Conservation (phyloP, 352 stramenopile species). For the Lagenidium giganteum region DNA sequence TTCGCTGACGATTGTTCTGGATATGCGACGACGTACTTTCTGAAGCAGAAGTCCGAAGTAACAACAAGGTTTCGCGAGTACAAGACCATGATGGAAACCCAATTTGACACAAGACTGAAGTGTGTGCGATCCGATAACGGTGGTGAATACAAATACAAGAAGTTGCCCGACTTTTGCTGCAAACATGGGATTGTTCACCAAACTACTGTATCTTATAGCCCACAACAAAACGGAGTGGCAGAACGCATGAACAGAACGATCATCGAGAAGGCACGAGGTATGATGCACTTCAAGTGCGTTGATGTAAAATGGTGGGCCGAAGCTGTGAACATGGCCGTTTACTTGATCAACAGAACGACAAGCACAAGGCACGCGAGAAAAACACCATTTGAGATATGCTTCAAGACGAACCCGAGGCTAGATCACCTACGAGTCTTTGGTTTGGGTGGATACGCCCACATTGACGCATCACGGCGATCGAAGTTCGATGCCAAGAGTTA, state of each 20-base stretch:
- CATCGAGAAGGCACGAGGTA: too few species aligned
- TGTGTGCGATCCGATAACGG: constrained; percentile 25
- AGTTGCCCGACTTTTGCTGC: constrained; percentile 3
- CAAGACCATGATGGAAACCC: constrained; percentile 12
- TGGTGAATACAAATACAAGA: constrained; percentile 19
- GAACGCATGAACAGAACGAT: too few species aligned
- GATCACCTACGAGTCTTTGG: too few species aligned
- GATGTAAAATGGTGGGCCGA: constrained; percentile 13
- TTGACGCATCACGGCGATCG: too few species aligned
- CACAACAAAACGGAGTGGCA: too few species aligned
- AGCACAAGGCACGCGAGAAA: neutral
- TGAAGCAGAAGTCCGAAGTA: constrained; percentile 20
- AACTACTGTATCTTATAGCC: constrained; percentile 16
- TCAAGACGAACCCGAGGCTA: too few species aligned
- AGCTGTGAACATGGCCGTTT: constrained; percentile 9
- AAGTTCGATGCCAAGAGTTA: too few species aligned
- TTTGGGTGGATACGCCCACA: too few species aligned
- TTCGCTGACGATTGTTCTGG: constrained; percentile 17
- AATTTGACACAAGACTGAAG: constrained; percentile 15
- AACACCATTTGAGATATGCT: constrained; percentile 2
- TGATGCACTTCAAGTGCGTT: too few species aligned
- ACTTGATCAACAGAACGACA: constrained; percentile 8
- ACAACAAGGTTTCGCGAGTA: constrained; percentile 6
- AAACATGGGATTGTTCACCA: constrained; percentile 22
- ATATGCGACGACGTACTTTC: constrained; percentile 13